A percentile compares a stretch with the other conserved stretches of the same genome.
phyloP scores from a whole-genome alignment of 148 eudicot genomes.

The Rhododendron simsii region DNA sequence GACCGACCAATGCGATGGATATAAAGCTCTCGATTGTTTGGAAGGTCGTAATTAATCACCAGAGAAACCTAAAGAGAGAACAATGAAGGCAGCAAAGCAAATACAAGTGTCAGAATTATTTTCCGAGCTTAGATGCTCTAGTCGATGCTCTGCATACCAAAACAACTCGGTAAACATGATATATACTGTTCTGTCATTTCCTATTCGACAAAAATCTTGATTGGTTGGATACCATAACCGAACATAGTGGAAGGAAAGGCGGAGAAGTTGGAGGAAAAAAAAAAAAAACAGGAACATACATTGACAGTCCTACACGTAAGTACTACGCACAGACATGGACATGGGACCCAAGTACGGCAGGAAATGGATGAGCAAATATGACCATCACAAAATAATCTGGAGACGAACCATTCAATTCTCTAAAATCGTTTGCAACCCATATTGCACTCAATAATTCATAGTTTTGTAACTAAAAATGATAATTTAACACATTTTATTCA shows the following conservation, averaged over 20 bases:
- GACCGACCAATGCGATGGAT: constrained; percentile 98
- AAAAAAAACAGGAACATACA: not conserved
- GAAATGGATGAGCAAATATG: not conserved
- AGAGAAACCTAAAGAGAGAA: constrained; percentile 60
- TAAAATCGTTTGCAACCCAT: not conserved
- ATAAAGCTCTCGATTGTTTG: constrained; percentile 92
- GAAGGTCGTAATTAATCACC: constrained; percentile 95
- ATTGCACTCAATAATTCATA: not conserved
- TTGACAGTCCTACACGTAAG: not conserved
- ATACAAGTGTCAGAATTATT: not conserved
- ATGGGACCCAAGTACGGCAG: not conserved
- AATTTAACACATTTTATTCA: not conserved
- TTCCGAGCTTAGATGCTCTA: not conserved
- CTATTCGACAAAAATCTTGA: not conserved
- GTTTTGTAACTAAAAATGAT: not conserved
- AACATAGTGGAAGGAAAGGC: not conserved
- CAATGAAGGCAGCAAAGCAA: not conserved
- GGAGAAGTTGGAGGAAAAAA: not conserved
- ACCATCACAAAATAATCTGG: not conserved
- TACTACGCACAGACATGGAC: not conserved
- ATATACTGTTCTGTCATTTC: not conserved
- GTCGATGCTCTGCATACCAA: not conserved
- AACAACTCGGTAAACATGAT: not conserved
- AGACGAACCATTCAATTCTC: not conserved
- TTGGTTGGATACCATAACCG: not conserved